Base-by-base conservation (phyloP, 1,284 basidiomycete genomes). In the Sporisorium reilianum region DNA sequence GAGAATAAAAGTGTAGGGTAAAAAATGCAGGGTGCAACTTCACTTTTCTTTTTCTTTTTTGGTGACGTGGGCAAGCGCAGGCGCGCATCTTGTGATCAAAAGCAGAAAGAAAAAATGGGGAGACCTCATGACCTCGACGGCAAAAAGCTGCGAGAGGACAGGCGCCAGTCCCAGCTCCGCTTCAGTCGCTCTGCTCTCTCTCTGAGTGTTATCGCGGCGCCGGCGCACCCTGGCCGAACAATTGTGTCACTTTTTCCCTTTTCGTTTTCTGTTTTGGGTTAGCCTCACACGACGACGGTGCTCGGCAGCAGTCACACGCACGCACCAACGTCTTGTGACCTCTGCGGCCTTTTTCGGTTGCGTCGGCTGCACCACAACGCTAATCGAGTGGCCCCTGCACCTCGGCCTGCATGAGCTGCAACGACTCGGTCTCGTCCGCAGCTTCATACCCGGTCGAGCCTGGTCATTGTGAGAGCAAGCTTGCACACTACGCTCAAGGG, bases 251-350 rank as follows among this genome's bases (percentile, higher is more conserved):
- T 9, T 36, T n/a, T n/a, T n/a, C n/a, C n/a, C n/a, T n/a, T n/a
- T n/a, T n/a, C n/a, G n/a, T n/a, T n/a, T 23, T 11, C 52, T 42
- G 3, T 30, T 53, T 28, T 41, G 36, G 51, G 25, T 42, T 53
- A 53, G 51, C 22, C 38, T 42, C 51, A 53, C 38, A 41, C 51
- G 34, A 38, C 3, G 36, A 18, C 25, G n/a, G n/a, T n/a, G 25
- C 26, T 38, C 34, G 50, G 46, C 46, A 48, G 3, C 46, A 28
- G 20, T 6, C 12, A 22, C n/a, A 18, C n/a, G n/a, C n/a, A 34
- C 45, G n/a, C 25, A 40, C 44, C 28, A 41, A 50, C 22, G 65
- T 69, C 66, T 69, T 69, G 66, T 69, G 66, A 69, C 66, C 60
- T 55, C 48, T 44, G n/a, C n/a, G n/a, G n/a, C n/a, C n/a, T 14